Base-by-base conservation (phyloP, 2,329 filamentous ascomycete species). In the Cadophora sp. region DNA sequence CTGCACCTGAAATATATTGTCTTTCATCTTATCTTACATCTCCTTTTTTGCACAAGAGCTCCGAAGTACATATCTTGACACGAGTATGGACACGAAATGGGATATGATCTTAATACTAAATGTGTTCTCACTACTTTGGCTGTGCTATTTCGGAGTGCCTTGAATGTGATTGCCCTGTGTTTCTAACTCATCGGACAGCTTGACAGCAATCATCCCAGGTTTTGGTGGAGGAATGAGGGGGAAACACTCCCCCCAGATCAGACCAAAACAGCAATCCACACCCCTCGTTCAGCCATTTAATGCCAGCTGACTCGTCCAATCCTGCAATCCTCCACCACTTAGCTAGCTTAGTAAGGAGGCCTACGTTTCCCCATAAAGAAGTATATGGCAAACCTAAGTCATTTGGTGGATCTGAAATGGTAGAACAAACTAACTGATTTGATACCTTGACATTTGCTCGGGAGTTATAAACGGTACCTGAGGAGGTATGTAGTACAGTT, bases 1-100 rank as follows among this genome's bases (percentile, higher is more conserved):
- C 50, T 66, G n/a, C 58, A 39, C 59, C 62, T 59, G 62, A 55
- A 70, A 70, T 71, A 68, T 68, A 68, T 66, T 66, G 62, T 62
- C 43, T 61, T 66, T 63, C 43, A 30, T 50, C 59, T 39, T 20
- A n/a, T 39, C 50, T 47, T 60, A 58, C 39, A 50, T 47, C 11
- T 63, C 39, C 22, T 56, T 43, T 39, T 51, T 63, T 56, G 30
- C 36, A 48, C 18, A 22, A 63, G 18, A 36, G 48, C 22, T 30
- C 36, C 20, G 7, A 39, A 24, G 60, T 55, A 55, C 51, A 58
- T 66, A 66, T 63, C 58, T 22, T 64, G 60, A 59, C 47, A 59
- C 41, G 53, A 62, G 45, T 64, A 66, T 47, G 59, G 64, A 66
- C 62, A 66, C 41, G 59, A 66, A 65, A 65, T 51, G 43, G 55